A percentile compares a stretch with the other conserved stretches of the same genome.
These are phyloP conservation scores for Elsinoe ampelina DNA, from an alignment of 2,329 filamentous ascomycete genomes.

Conservation along the genomic window DNA sequence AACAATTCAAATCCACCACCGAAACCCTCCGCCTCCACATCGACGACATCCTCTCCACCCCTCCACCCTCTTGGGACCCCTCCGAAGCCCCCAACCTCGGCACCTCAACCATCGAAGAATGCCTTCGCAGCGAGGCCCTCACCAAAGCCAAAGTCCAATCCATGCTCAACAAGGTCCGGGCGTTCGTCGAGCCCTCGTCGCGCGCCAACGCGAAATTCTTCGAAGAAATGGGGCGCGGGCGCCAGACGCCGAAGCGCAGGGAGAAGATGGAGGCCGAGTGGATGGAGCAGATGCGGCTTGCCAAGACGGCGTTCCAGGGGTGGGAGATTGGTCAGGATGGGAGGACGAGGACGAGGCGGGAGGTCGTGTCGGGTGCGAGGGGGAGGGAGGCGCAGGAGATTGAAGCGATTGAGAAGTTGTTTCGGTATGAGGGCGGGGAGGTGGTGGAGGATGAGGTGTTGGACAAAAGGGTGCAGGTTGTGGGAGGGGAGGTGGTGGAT, in stretches of 20 bases:
- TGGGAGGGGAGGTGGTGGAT: constrained; percentile 15
- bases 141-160: background rate
- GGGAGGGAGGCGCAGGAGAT: constrained; percentile 7
- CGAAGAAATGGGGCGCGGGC: background rate
- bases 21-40: too few relatives aligned
- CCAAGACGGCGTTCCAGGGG: background rate
- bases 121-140: background rate
- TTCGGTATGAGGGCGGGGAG: constrained; percentile 18
- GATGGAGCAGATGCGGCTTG: background rate
- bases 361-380: constrained; percentile 16
- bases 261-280: background rate
- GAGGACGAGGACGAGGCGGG: constrained; percentile 19
- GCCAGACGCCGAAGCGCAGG: background rate
- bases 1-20: too few relatives aligned
- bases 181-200: background rate
- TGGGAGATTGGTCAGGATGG: constrained; percentile 3
- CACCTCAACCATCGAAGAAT: background rate
- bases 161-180: background rate
- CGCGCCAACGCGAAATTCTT: background rate
- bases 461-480: constrained; percentile 14
- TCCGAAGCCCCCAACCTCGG: background rate
- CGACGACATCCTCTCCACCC: too few relatives aligned
- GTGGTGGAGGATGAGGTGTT: constrained; percentile 19
- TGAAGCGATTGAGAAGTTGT: constrained; percentile 16
- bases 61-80: background rate